Evolutionary conservation across 805 yeast genomes (phyloP).

Genomic region (Wickerhamiella bombiphila): DNA sequence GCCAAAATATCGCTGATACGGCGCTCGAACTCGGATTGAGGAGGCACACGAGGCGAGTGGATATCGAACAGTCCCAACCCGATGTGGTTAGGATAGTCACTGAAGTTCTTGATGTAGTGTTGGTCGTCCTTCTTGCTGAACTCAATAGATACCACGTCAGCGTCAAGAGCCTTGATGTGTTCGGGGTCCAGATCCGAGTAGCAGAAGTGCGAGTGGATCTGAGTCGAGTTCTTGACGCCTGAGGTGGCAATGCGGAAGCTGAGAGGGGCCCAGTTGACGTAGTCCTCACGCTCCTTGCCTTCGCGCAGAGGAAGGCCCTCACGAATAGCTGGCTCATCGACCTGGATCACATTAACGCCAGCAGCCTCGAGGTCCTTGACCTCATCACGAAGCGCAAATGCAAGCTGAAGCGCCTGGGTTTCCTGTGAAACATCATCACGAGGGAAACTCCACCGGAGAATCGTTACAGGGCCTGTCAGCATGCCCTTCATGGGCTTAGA

Average conservation of each 20-base stretch:
- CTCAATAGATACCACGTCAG: constrained; percentile 98
- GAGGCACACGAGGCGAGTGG: constrained; percentile 99
- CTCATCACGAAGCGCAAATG: constrained; percentile 96
- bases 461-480: constrained; percentile 99
- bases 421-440: constrained; percentile 92
- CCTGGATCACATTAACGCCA: constrained; percentile 95
- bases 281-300: constrained; percentile 90
- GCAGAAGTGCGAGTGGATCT: constrained; percentile 99
- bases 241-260: constrained; percentile 99
- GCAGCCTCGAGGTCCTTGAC: constrained; percentile 97
- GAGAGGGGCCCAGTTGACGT: constrained; percentile 98
- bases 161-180: constrained; percentile 98
- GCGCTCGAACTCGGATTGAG: constrained; percentile 87
- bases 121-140: constrained; percentile 99
- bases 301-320: constrained; percentile 99
- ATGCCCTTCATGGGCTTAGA: constrained; percentile 97
- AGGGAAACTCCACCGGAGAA: constrained; percentile 99
- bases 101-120: constrained; percentile 92
- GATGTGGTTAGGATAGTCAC: constrained; percentile 98
- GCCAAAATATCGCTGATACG: constrained; percentile 90
- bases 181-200: constrained; percentile 99
- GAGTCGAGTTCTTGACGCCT: constrained; percentile 89
- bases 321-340: constrained; percentile 99
- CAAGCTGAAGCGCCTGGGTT: constrained; percentile 91
- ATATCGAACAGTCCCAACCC: constrained; percentile 98